Base-by-base conservation (phyloP, 148 eudicot genomes). In the Vaccinium darrowii region DNA sequence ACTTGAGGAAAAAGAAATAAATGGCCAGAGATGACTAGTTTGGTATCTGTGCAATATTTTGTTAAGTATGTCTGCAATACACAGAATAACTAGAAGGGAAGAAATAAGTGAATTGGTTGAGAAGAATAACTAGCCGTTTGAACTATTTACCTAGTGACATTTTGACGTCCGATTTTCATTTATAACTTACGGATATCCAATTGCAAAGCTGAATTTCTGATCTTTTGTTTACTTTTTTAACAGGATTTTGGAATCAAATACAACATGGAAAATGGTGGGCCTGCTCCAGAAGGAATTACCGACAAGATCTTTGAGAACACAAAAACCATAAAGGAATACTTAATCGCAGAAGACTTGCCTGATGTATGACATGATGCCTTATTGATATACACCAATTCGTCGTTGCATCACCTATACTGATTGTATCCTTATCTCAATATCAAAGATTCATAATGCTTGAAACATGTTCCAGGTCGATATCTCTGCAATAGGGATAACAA, bases 261-360 rank as follows among this genome's bases (percentile, higher is more conserved):
- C 88, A 97, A 97, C 91, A 97, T 97, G 99, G 98, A 94, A 90
- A 95, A 97, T 91, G 99, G 99, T 84, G 99, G 99, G 50, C 99
- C 99, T 36, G 99, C 99, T 84, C 98, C 94, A 67, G 99, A 97
- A 89, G 95, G 93, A 84, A 91, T 97, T 75, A 97, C 99, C 50
- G 89, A 95, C 85, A 95, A 94, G 89, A 97, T 97, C 71, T 97
- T 89, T 84, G 89, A 93, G 84, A 93, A 92, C 91, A 97, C 99
- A 10, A 97, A 92, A 83, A 94, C 95, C 77, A 94, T 97, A 84
- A 95, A 93, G 91, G 99, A 97, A 90, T 97, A 97, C 90, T 85
- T 94, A 58, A 97, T 92, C 79, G 98, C 98, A 27, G 94, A 95
- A 89, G 93, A 91, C 87, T 82, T 97, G 47, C 96, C 99, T 78